Evolutionary conservation across 2,329 filamentous ascomycete species (phyloP), one percentile per base, ranked within the genome.

Genomic region (Aspergillus terreus): DNA sequence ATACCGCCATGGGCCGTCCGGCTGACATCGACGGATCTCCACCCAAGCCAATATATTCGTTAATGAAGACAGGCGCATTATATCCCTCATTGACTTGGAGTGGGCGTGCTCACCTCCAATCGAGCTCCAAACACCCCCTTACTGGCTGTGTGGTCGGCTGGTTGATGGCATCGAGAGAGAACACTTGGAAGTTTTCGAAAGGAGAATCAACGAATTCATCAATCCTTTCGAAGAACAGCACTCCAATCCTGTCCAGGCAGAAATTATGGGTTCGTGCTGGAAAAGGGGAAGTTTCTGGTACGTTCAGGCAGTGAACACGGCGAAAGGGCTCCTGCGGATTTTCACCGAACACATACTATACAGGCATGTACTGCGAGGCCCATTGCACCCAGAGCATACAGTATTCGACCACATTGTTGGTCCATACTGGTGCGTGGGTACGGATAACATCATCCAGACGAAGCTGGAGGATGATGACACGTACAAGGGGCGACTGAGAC

Each of bases 11-110:
- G 70, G 71, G 1, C 69, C 68, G 1, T 75, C 48, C 45, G 68
- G 11, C 59, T 63, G 45, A 54, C 46, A 1, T 58, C 76, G 7
- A 75, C 71, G 7, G 72, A 77, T 56, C 56, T 77, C 6, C 69
- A 76, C 49, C 61, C 61, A 46, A 72, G 69, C 50, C 50, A 66
- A 66, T 42, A 58, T 66, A 11, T 55, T 63, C 30, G 60, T 65
- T 21, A 59, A 65, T 48, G 42, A 54, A 2, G 7, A 59, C 4
- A 65, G 62, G 63, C 46, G 59, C 38, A 57, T 65, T 35, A 61
- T 42, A 14, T 61, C 17, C 6, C 17, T 62, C 12, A 54, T 65
- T 23, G 59, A 64, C 41, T 54, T 65, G 6, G 63, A 65, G 44
- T 65, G 56, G 61, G 51, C 55, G 17, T 60, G 57, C n/a, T 47